Percentiles rank a stretch among this genome's conserved stretches.
Conservation (phyloP, 352 stramenopile species). For the Phytophthora pini region DNA sequence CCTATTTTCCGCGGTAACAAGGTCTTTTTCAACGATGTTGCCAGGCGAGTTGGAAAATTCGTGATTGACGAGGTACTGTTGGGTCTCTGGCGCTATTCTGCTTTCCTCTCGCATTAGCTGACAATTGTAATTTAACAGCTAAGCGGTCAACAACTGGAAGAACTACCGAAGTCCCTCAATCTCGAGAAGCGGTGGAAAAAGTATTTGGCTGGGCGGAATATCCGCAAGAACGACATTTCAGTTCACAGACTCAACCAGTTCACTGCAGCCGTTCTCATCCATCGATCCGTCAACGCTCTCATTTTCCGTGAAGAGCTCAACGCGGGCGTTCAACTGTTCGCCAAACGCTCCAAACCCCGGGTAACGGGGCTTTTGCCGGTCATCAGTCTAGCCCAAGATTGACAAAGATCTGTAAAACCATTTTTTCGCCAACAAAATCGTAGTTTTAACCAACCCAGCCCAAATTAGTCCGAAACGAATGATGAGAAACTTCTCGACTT, state of each 20-base stretch:
- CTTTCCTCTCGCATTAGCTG: neutral
- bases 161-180: conserved; percentile 55
- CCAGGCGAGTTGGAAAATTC: conserved; percentile 59
- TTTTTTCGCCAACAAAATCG: neutral
- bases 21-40: conserved; percentile 75
- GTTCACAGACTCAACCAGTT: conserved; percentile 66
- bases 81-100: too few species aligned
- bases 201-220: conserved; percentile 54
- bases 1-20: conserved; percentile 67
- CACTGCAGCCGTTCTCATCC: conserved; percentile 48
- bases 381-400: neutral
- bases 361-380: conserved; percentile 2
- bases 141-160: conserved; percentile 56
- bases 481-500: neutral
- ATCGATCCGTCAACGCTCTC: conserved; percentile 54
- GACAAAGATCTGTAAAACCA: neutral
- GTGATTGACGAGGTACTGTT: conserved; percentile 56
- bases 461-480: conserved; percentile 22
- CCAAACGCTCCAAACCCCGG: conserved; percentile 18
- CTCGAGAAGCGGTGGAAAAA: conserved; percentile 69
- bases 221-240: conserved; percentile 59
- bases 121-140: conserved; percentile 31
- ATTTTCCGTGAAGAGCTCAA: conserved; percentile 63
- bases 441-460: neutral
- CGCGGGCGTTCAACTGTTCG: conserved; percentile 48